Evolutionary conservation across 83 land plant species (phyloP).

Genomic region (Picea mariana): DNA sequence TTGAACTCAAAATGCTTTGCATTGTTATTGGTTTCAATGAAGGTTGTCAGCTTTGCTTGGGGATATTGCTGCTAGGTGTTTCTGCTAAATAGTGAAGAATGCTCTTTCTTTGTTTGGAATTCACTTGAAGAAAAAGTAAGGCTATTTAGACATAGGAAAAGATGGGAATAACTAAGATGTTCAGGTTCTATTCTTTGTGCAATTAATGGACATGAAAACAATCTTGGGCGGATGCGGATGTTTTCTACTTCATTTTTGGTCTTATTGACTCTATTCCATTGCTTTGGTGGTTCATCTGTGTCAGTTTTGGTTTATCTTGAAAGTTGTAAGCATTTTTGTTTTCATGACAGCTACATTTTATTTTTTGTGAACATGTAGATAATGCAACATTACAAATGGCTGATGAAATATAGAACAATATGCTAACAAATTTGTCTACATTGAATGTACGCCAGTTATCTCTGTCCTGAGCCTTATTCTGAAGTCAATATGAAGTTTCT

Average conservation of each 20-base stretch:
- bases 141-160: not conserved
- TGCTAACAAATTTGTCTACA: constrained; percentile 4
- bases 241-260: not conserved
- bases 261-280: not conserved
- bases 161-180: too few species aligned
- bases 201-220: not conserved
- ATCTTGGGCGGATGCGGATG: not conserved
- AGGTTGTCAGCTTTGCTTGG: not conserved
- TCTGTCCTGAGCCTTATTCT: constrained; percentile 3
- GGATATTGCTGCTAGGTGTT: not conserved
- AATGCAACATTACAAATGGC: not conserved
- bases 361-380: constrained; percentile 11
- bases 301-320: not conserved
- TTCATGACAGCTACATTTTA: not conserved
- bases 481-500: constrained; percentile 15
- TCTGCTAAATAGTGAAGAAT: not conserved
- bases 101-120: not conserved
- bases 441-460: constrained; percentile 8
- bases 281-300: not conserved
- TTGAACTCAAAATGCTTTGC: not conserved
- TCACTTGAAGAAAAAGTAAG: not conserved
- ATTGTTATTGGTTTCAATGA: not conserved
- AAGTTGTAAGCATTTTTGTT: not conserved
- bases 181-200: not conserved
- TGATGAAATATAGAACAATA: not conserved